Percentiles rank a stretch among this genome's conserved stretches.
Evolutionary conservation across 768 basidiomycete genomes (phyloP).

Genomic region (Imleria badia): DNA sequence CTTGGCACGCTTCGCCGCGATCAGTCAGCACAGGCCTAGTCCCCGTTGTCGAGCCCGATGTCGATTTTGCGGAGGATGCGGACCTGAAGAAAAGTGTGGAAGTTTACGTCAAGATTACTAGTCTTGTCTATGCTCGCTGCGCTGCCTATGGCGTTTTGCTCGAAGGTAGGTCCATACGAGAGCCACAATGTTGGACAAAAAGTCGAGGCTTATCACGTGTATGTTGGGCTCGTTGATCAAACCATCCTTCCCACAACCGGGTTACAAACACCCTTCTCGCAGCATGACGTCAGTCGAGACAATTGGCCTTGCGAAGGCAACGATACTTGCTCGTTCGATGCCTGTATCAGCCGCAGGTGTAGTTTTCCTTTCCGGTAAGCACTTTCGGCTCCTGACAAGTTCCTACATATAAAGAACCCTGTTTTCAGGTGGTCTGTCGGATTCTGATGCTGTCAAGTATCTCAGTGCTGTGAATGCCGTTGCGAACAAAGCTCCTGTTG

Average conservation of each 20-base stretch:
- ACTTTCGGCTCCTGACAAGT: neutral
- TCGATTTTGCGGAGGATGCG: slow-evolving; percentile 49
- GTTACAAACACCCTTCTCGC: slow-evolving; percentile 42
- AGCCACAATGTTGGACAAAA: neutral
- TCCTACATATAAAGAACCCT: neutral
- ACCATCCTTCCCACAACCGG: slow-evolving; percentile 52
- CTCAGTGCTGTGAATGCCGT: slow-evolving; percentile 42
- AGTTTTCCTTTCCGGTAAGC: slow-evolving; percentile 48
- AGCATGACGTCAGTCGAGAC: slow-evolving; percentile 37
- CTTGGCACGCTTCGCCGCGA: slow-evolving; percentile 47
- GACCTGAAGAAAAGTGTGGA: slow-evolving; percentile 45
- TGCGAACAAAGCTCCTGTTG: slow-evolving; percentile 32
- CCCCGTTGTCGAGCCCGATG: slow-evolving; percentile 54
- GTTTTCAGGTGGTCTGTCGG: slow-evolving; percentile 42
- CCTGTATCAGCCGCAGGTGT: slow-evolving; percentile 49
- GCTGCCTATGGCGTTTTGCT: slow-evolving; percentile 46
- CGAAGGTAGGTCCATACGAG: slow-evolving; percentile 37
- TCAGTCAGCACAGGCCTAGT: slow-evolving; percentile 52
- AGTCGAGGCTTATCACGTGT: neutral
- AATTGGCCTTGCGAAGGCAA: slow-evolving; percentile 47
- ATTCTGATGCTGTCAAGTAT: slow-evolving; percentile 40
- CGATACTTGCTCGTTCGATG: slow-evolving; percentile 44
- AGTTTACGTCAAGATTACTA: slow-evolving; percentile 46
- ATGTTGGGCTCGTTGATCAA: slow-evolving; percentile 48
- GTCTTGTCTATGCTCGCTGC: slow-evolving; percentile 46